Percentiles rank a stretch among this genome's conserved stretches.
These are phyloP conservation scores for Ophiostoma perfectum DNA, from an alignment of 2,329 filamentous ascomycete genomes.

Conservation along the genomic window DNA sequence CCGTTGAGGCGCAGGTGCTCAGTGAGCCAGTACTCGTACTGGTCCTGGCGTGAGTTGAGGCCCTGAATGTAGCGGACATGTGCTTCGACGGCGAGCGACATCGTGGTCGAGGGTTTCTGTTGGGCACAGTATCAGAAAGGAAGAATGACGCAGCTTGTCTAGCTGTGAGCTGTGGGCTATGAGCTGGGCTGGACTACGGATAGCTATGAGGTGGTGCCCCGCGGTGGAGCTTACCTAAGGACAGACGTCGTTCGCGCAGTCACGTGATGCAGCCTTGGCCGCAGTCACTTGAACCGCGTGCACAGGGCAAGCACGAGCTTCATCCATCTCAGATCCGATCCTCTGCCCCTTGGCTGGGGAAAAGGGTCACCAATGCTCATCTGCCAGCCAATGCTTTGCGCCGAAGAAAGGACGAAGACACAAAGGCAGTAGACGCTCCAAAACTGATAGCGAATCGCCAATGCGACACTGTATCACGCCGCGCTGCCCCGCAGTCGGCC, in stretches of 20 bases:
- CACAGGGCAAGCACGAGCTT: background rate
- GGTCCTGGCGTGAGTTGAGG: constrained; percentile 84
- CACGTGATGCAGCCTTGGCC: background rate
- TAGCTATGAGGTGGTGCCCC: constrained; percentile 3
- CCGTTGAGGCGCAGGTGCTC: constrained; percentile 94
- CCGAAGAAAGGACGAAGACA: too few relatives aligned
- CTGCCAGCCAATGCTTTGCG: too few relatives aligned
- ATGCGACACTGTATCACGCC: background rate
- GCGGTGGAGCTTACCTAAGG: constrained; percentile 3
- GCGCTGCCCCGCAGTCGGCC: constrained; percentile 1
- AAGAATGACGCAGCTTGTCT: background rate
- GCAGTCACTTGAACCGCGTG: background rate
- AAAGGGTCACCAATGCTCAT: too few relatives aligned
- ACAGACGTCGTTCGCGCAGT: constrained; percentile 1
- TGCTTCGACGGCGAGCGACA: constrained; percentile 32
- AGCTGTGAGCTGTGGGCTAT: background rate
- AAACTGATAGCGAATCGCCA: background rate
- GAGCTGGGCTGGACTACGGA: background rate
- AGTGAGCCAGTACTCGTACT: constrained; percentile 96
- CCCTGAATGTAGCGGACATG: constrained; percentile 93
- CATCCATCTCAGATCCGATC: too few relatives aligned
- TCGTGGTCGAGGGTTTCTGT: background rate
- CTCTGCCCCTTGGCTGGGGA: too few relatives aligned
- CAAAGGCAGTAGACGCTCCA: background rate
- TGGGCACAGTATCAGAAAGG: background rate